Percentiles rank a stretch among this genome's conserved stretches.
phyloP scores from a whole-genome alignment of 2,329 filamentous ascomycete genomes.

The Aureobasidium musti region DNA sequence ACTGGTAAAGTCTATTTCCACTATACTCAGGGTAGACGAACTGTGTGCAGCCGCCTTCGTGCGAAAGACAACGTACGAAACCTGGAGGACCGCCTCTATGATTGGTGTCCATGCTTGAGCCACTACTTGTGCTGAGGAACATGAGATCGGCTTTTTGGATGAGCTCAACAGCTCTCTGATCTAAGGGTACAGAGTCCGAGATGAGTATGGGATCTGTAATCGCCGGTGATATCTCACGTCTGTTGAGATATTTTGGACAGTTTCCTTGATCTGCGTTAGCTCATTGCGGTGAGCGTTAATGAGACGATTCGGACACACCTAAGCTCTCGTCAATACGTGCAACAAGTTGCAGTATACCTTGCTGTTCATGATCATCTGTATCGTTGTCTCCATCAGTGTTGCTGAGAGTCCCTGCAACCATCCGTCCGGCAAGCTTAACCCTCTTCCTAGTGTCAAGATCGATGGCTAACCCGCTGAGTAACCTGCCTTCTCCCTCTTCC shows the following conservation, averaged over 20 bases:
- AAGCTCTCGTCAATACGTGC: slow-evolving; percentile 70
- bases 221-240: slow-evolving; percentile 62
- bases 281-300: background rate
- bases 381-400: slow-evolving; percentile 32
- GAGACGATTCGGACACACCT: slow-evolving; percentile 41
- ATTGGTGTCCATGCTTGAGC: slow-evolving; percentile 77
- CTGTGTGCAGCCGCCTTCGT: slow-evolving; percentile 50
- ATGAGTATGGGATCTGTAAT: slow-evolving; percentile 57
- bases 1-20: slow-evolving; percentile 82
- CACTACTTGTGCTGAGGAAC: slow-evolving; percentile 70
- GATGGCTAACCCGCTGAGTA: slow-evolving; percentile 64
- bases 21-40: slow-evolving; percentile 82
- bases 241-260: slow-evolving; percentile 85
- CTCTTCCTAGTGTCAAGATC: slow-evolving; percentile 68
- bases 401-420: slow-evolving; percentile 64
- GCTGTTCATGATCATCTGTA: slow-evolving; percentile 32
- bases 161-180: slow-evolving; percentile 58
- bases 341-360: slow-evolving; percentile 58
- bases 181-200: slow-evolving; percentile 53
- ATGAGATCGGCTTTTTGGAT: slow-evolving; percentile 70
- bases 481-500: slow-evolving; percentile 47
- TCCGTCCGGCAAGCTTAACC: slow-evolving; percentile 71
- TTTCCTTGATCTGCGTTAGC: slow-evolving; percentile 56
- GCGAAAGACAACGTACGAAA: slow-evolving; percentile 69
- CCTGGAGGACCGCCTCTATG: slow-evolving; percentile 73